phyloP scores from a whole-genome alignment of 2,329 filamentous ascomycete species.

The Diatrype stigma region DNA sequence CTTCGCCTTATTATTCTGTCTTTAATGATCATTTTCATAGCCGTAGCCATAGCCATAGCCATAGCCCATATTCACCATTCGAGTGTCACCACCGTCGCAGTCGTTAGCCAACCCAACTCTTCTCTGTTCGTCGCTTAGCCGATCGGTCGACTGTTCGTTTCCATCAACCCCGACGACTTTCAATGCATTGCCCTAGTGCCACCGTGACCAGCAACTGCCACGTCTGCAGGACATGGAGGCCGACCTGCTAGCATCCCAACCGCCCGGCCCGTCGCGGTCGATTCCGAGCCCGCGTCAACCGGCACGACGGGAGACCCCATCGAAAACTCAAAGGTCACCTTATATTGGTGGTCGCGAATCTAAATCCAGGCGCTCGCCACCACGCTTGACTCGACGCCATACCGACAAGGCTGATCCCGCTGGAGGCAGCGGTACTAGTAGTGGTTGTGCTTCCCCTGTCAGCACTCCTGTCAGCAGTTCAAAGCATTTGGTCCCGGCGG shows the following conservation, averaged over 20 bases:
- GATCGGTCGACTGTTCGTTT: conserved; percentile 3
- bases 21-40: background rate
- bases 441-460: conserved; percentile 9
- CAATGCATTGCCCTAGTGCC: conserved; percentile 25
- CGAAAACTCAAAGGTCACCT: conserved; percentile 16
- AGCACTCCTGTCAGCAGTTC: conserved; percentile 13
- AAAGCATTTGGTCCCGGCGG: conserved; percentile 23
- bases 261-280: conserved; percentile 18
- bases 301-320: conserved; percentile 16
- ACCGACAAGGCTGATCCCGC: conserved; percentile 13
- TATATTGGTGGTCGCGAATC: conserved; percentile 14
- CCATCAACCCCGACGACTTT: conserved; percentile 10
- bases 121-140: background rate
- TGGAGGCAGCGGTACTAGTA: conserved; percentile 6
- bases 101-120: background rate
- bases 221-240: conserved; percentile 29
- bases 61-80: too few species aligned
- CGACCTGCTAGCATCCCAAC: conserved; percentile 20
- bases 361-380: conserved; percentile 19
- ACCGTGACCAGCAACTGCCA: conserved; percentile 23
- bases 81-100: background rate
- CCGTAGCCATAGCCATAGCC: background rate
- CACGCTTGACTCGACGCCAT: conserved; percentile 6
- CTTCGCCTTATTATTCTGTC: background rate
- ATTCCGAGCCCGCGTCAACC: conserved; percentile 19